phyloP scores from a whole-genome alignment of 768 basidiomycete genomes.

The Tubosaeta sp. region DNA sequence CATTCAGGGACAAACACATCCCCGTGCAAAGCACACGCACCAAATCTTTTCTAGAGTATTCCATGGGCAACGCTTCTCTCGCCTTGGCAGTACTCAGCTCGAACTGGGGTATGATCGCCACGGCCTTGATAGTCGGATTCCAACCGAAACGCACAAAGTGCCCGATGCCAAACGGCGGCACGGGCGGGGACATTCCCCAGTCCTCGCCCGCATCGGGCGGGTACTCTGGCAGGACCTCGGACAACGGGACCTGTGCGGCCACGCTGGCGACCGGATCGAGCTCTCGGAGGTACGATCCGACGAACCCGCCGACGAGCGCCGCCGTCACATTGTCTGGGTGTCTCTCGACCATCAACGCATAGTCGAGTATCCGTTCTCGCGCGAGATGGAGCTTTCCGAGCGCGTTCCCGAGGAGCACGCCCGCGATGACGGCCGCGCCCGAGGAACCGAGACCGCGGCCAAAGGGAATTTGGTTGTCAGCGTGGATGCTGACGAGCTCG shows the following conservation, averaged over 20 bases:
- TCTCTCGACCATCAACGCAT: constrained; percentile 97
- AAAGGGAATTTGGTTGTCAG: constrained; percentile 93
- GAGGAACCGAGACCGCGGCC: constrained; percentile 97
- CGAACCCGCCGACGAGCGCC: constrained; percentile 93
- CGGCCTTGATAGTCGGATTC: constrained; percentile 79
- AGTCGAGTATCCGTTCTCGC: constrained; percentile 78
- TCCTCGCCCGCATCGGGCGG: constrained; percentile 87
- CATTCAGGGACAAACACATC: background rate
- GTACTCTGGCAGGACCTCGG: constrained; percentile 95
- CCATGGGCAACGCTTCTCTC: constrained; percentile 77
- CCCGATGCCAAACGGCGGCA: constrained; percentile 87
- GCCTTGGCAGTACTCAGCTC: constrained; percentile 96
- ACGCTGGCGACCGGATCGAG: constrained; percentile 75
- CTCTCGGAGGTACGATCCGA: constrained; percentile 92
- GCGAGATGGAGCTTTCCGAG: constrained; percentile 72
- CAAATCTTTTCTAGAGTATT: constrained; percentile 87
- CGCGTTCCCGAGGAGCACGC: constrained; percentile 85
- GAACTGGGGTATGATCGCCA: constrained; percentile 93
- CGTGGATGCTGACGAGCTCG: constrained; percentile 62
- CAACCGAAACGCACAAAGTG: constrained; percentile 91
- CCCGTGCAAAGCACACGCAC: constrained; percentile 36
- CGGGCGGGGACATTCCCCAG: constrained; percentile 87
- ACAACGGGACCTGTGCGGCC: constrained; percentile 87
- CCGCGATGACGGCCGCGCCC: constrained; percentile 97
- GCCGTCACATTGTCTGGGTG: constrained; percentile 99